These are phyloP conservation scores for Rutidosis leptorrhynchoides DNA, from an alignment of 129 eudicot genomes.

Conservation along the genomic window DNA sequence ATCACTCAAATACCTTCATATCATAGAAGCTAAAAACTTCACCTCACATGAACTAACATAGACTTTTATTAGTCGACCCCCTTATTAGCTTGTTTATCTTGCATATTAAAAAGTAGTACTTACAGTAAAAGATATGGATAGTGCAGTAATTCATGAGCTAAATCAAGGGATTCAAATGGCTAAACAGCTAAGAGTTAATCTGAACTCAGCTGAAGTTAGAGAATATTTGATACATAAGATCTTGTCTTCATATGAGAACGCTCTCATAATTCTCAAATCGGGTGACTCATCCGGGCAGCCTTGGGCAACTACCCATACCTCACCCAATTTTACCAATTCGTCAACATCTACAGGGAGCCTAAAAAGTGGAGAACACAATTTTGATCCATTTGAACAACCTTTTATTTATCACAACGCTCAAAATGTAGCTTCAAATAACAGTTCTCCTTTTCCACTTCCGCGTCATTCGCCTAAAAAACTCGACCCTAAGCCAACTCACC, in stretches of 20 bases:
- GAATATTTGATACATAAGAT: constrained; percentile 51
- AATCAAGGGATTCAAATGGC: constrained; percentile 62
- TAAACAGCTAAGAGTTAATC: constrained; percentile 53
- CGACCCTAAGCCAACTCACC: too few species aligned
- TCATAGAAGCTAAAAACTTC: too few species aligned
- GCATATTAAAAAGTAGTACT: not conserved
- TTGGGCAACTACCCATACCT: constrained; percentile 13
- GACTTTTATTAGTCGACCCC: constrained; percentile 19
- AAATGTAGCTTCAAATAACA: constrained; percentile 43
- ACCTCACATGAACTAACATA: not conserved
- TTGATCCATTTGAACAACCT: too few species aligned
- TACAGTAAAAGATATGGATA: constrained; percentile 44
- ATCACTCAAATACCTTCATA: too few species aligned
- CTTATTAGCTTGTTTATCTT: not conserved
- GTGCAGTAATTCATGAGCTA: constrained; percentile 50
- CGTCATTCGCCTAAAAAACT: constrained; percentile 47
- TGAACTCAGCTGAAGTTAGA: constrained; percentile 40
- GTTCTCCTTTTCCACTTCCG: constrained; percentile 22
- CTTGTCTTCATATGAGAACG: constrained; percentile 64
- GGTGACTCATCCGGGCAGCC: constrained; percentile 40
- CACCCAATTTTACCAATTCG: constrained; percentile 33
- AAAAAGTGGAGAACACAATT: constrained; percentile 37
- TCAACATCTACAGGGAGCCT: constrained; percentile 44
- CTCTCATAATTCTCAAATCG: constrained; percentile 50
- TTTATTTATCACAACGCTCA: not conserved